These are phyloP conservation scores for Backusella westeae DNA, from an alignment of 192 early-diverging fungal species.

Conservation along the genomic window DNA sequence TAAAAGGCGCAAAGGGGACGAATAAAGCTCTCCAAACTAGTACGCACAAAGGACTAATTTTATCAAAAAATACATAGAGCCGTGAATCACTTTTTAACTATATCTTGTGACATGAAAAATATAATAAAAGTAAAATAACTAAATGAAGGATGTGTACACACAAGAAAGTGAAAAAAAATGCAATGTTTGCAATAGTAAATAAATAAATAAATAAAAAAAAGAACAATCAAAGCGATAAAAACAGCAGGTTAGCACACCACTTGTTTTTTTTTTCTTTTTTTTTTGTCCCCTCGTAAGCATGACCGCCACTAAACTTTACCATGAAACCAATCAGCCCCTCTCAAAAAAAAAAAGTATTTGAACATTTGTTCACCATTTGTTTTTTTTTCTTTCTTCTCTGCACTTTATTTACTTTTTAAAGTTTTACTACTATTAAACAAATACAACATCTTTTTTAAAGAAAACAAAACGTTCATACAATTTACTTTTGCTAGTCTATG, in stretches of 20 bases:
- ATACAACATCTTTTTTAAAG: background rate
- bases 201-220: conserved; percentile 1
- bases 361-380: background rate
- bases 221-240: conserved; percentile 1
- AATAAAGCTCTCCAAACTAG: background rate
- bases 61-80: background rate
- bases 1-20: background rate
- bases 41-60: background rate
- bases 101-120: background rate
- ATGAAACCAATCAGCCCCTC: background rate
- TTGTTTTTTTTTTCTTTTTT: background rate
- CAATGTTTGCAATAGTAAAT: background rate
- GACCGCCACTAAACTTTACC: background rate
- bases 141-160: background rate
- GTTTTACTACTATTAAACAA: background rate
- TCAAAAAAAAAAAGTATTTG: background rate
- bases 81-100: background rate
- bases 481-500: background rate
- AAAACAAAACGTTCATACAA: background rate
- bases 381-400: background rate
- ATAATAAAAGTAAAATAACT: background rate
- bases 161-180: background rate
- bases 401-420: background rate
- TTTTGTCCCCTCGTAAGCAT: background rate
- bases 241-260: background rate